phyloP scores from a whole-genome alignment of 768 basidiomycete genomes.

The Gloeopeniophorella convolvens region DNA sequence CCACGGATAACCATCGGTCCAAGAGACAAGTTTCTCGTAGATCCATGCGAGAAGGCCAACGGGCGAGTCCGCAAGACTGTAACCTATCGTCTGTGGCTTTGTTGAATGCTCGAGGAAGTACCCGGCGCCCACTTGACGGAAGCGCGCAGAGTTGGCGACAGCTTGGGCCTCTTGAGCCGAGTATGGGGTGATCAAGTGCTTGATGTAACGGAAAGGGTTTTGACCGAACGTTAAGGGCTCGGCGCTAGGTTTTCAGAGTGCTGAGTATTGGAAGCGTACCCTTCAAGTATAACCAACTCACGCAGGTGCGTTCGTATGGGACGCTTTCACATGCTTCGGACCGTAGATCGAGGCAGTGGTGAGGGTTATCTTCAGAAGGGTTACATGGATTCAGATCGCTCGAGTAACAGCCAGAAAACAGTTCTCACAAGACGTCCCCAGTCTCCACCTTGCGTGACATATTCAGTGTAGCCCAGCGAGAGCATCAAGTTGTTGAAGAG shows the following conservation, averaged over 20 bases:
- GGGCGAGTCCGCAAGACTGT: slow-evolving; percentile 51
- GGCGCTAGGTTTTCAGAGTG: neutral
- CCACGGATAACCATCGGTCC: slow-evolving; percentile 48
- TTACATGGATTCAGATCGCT: too few species aligned
- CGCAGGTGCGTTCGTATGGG: slow-evolving; percentile 45
- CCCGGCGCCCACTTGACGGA: slow-evolving; percentile 25
- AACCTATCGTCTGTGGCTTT: slow-evolving; percentile 36
- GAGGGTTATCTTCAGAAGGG: too few species aligned
- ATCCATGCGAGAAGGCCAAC: slow-evolving; percentile 38
- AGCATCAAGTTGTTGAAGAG: slow-evolving; percentile 20
- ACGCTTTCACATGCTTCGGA: slow-evolving; percentile 40
- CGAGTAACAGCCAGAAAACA: too few species aligned
- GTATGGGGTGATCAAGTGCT: slow-evolving; percentile 26
- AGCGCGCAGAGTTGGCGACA: slow-evolving; percentile 21
- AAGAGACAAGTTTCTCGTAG: slow-evolving; percentile 30
- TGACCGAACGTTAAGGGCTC: neutral
- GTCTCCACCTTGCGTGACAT: slow-evolving; percentile 28
- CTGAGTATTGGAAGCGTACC: neutral
- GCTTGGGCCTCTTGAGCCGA: slow-evolving; percentile 26
- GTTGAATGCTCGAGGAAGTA: slow-evolving; percentile 30
- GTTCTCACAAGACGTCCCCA: slow-evolving; percentile 38
- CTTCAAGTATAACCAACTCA: slow-evolving; percentile 22
- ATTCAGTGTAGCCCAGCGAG: slow-evolving; percentile 25
- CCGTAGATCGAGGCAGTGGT: too few species aligned
- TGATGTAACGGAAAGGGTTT: slow-evolving; percentile 28